Conservation (phyloP, 2,329 filamentous ascomycete species). For the Nemania sp. region DNA sequence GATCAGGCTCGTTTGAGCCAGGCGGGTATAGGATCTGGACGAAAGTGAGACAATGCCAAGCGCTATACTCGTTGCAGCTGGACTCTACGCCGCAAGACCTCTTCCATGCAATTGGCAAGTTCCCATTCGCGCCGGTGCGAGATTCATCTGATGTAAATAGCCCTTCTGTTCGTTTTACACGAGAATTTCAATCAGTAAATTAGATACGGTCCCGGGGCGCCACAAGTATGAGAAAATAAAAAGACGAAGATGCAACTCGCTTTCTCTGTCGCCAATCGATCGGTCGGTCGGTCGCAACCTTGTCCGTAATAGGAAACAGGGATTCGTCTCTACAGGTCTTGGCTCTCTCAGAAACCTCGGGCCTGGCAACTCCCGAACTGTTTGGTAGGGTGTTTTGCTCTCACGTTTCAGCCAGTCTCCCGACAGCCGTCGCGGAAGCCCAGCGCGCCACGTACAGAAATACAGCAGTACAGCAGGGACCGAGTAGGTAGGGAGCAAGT, state of each 20-base stretch:
- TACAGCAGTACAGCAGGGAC: not conserved
- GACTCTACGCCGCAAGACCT: not conserved
- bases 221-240: not conserved
- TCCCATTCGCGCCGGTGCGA: not conserved
- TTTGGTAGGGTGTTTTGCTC: conserved; percentile 42
- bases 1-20: conserved; percentile 45
- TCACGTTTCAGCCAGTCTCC: conserved; percentile 46
- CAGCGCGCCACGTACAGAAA: not conserved
- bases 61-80: not conserved
- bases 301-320: conserved; percentile 38
- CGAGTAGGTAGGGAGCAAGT: not conserved
- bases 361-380: conserved; percentile 46
- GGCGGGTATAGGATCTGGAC: conserved; percentile 37
- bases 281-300: conserved; percentile 11
- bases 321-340: conserved; percentile 40
- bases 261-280: not conserved
- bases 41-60: conserved; percentile 47
- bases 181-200: not conserved
- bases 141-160: not conserved
- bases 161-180: too few relatives aligned
- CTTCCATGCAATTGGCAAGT: not conserved
- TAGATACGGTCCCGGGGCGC: not conserved
- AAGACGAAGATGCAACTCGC: not conserved
- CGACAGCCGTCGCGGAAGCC: not conserved
- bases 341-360: conserved; percentile 42